A percentile compares a stretch with the other conserved stretches of the same genome.
Conservation (phyloP, 2,329 filamentous ascomycete genomes). For the Aspergillus fumigatus region DNA sequence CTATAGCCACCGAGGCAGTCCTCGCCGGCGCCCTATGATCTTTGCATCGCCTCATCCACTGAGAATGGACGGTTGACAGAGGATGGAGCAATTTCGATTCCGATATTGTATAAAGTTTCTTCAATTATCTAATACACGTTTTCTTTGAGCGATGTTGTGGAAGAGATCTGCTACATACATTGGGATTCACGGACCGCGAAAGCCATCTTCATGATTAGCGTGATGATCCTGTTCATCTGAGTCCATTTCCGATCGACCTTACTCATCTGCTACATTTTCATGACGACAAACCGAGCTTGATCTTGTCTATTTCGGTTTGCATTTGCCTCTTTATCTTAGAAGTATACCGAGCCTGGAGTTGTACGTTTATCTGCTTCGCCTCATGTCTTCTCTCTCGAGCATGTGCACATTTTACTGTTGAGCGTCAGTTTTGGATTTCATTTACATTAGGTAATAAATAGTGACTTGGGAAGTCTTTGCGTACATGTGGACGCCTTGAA, state of each 20-base stretch:
- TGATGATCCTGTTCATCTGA: background rate
- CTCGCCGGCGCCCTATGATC: slow-evolving; percentile 67
- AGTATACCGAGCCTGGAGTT: slow-evolving; percentile 7
- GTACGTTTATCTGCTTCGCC: slow-evolving; percentile 7
- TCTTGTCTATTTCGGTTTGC: slow-evolving; percentile 4
- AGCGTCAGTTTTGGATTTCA: slow-evolving; percentile 6
- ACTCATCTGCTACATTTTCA: background rate
- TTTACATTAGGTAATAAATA: background rate
- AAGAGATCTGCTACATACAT: background rate
- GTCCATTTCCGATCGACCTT: background rate
- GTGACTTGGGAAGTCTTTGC: background rate
- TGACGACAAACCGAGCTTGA: background rate
- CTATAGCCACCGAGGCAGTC: slow-evolving; percentile 68
- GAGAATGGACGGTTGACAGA: background rate
- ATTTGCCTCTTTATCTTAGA: slow-evolving; percentile 5
- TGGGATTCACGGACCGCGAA: background rate
- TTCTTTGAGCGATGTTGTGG: background rate
- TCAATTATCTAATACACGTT: background rate
- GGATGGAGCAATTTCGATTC: background rate
- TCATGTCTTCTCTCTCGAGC: background rate
- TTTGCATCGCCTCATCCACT: background rate
- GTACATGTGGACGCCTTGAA: background rate
- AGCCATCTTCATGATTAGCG: background rate
- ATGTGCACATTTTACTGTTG: slow-evolving; percentile 1
- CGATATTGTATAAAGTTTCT: background rate